These are phyloP conservation scores for Cantharellus anzutake DNA, from an alignment of 768 basidiomycete genomes.

Conservation along the genomic window DNA sequence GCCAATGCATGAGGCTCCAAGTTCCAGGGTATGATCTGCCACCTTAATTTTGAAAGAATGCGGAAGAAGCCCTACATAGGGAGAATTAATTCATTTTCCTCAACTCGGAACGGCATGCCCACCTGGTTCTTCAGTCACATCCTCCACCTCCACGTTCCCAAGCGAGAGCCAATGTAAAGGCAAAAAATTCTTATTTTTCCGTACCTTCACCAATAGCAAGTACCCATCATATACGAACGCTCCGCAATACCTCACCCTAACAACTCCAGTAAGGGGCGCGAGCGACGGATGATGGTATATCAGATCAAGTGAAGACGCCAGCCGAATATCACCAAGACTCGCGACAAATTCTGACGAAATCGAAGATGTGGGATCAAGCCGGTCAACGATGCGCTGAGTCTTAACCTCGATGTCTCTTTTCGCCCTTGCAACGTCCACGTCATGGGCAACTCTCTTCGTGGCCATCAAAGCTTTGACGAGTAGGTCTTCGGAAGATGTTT, in stretches of 20 bases:
- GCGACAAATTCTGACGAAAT: constrained; percentile 17
- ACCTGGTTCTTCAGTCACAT: constrained; percentile 60
- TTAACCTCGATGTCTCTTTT: constrained; percentile 43
- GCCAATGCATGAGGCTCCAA: constrained; percentile 64
- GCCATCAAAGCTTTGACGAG: constrained; percentile 25
- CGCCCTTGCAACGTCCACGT: constrained; percentile 67
- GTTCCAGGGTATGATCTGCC: constrained; percentile 58
- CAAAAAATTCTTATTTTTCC: constrained; percentile 59
- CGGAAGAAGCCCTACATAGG: constrained; percentile 45
- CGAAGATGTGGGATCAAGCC: background rate
- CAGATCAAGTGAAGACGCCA: constrained; percentile 79
- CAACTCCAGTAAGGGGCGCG: constrained; percentile 26
- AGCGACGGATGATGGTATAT: constrained; percentile 44
- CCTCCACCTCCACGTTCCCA: constrained; percentile 47
- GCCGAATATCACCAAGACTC: constrained; percentile 57
- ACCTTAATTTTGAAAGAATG: constrained; percentile 60
- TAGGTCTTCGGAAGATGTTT: background rate
- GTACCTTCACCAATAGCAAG: constrained; percentile 69
- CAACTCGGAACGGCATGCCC: constrained; percentile 16
- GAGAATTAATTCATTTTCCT: background rate
- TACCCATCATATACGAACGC: constrained; percentile 80
- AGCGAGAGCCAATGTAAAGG: constrained; percentile 78
- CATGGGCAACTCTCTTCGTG: constrained; percentile 56
- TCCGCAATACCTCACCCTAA: constrained; percentile 73
- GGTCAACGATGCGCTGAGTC: background rate